These are phyloP conservation scores for Coniferiporia weirii DNA, from an alignment of 1,284 basidiomycete species.

Conservation along the genomic window DNA sequence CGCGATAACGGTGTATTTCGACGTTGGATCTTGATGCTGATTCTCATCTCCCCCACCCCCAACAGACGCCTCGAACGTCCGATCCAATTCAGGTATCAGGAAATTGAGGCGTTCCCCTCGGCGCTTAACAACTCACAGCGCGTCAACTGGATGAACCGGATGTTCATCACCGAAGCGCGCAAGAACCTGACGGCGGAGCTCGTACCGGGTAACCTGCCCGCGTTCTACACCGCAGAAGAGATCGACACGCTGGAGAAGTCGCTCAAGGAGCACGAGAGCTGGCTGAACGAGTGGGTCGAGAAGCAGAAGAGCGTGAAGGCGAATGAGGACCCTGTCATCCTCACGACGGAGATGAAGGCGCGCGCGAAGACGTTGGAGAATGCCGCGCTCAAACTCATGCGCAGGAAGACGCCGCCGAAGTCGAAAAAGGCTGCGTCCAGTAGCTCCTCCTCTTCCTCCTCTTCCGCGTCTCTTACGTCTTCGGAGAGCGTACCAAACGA, in stretches of 20 bases:
- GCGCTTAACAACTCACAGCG: conserved; percentile 74
- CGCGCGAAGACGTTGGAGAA: conserved; percentile 75
- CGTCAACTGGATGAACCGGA: conserved; percentile 75
- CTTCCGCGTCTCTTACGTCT: background rate
- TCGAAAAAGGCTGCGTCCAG: background rate
- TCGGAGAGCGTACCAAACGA: background rate
- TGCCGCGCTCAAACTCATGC: conserved; percentile 62
- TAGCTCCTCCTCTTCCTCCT: background rate
- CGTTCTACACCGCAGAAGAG: conserved; percentile 81
- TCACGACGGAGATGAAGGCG: conserved; percentile 77
- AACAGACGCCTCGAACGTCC: conserved; percentile 76
- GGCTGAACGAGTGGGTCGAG: conserved; percentile 76
- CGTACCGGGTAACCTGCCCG: conserved; percentile 46
- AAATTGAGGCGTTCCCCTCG: conserved; percentile 72
- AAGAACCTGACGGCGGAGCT: conserved; percentile 63
- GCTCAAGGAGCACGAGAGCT: conserved; percentile 72
- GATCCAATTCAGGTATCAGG: conserved; percentile 80
- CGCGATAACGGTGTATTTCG: no score
- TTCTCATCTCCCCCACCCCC: background rate
- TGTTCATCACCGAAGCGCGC: conserved; percentile 79
- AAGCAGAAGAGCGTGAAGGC: conserved; percentile 69
- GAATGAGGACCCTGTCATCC: conserved; percentile 78
- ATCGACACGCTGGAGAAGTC: conserved; percentile 69
- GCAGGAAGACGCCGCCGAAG: conserved; percentile 50
- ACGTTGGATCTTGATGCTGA: background rate